These are phyloP conservation scores for Alternaria ethzedia DNA, from an alignment of 2,329 filamentous ascomycete genomes.

Conservation along the genomic window DNA sequence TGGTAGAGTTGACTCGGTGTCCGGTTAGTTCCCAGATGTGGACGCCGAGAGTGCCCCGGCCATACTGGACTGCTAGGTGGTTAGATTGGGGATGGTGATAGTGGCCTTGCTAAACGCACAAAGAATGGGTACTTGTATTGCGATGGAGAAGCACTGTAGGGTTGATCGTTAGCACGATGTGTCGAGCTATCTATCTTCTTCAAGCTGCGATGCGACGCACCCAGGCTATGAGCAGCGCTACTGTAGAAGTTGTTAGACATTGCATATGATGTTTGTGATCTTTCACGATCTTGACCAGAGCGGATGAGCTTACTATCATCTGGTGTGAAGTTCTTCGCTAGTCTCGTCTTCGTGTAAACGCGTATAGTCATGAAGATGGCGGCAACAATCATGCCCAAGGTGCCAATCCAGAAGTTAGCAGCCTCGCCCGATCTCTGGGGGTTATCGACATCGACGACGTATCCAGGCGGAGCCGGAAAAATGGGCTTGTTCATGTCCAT, in stretches of 20 bases:
- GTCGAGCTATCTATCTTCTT: background rate
- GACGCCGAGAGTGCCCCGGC: conserved; percentile 21
- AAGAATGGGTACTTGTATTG: conserved; percentile 14
- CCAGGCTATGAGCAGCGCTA: conserved; percentile 18
- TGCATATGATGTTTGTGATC: too few species aligned
- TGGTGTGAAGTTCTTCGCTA: conserved; percentile 27
- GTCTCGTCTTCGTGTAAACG: conserved; percentile 31
- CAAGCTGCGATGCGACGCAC: conserved; percentile 1
- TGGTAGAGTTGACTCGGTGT: conserved; percentile 11
- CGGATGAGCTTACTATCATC: conserved; percentile 28
- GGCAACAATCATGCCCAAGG: conserved; percentile 27
- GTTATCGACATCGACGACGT: conserved; percentile 34
- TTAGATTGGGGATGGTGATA: background rate
- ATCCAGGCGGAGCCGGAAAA: conserved; percentile 33
- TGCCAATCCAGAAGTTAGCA: conserved; percentile 26
- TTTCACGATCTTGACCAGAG: too few species aligned
- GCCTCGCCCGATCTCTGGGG: conserved; percentile 21
- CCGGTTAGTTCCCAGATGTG: conserved; percentile 29
- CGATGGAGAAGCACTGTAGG: conserved; percentile 10
- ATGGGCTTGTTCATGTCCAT: conserved; percentile 18
- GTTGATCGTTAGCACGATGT: background rate
- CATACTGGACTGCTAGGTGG: conserved; percentile 12
- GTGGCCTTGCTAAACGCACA: background rate
- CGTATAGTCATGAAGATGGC: conserved; percentile 30
- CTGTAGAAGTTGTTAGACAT: background rate